Percentiles rank a stretch among this genome's conserved stretches.
phyloP scores from a whole-genome alignment of 768 basidiomycete species.

The Xerocomus brunneocitrinus region DNA sequence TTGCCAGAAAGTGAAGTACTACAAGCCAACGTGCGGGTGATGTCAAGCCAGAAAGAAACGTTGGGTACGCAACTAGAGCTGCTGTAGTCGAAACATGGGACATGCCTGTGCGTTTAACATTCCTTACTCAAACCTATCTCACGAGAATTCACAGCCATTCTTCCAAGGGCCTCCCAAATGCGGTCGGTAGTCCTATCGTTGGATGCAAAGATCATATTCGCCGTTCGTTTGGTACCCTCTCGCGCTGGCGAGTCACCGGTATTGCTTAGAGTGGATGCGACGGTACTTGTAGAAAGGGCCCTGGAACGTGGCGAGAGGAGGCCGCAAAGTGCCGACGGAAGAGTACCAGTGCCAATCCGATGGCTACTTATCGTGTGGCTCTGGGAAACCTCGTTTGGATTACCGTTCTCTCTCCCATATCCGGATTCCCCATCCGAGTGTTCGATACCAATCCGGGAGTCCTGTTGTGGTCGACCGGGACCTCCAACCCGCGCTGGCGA shows the following conservation, averaged over 20 bases:
- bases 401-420: slow-evolving; percentile 3
- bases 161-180: slow-evolving; percentile 21
- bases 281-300: slow-evolving; percentile 22
- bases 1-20: too few relatives aligned
- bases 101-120: background rate
- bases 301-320: slow-evolving; percentile 15
- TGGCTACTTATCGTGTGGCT: background rate
- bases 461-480: background rate
- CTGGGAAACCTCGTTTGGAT: background rate
- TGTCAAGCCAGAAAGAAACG: background rate
- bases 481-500: background rate
- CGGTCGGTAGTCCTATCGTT: slow-evolving; percentile 5
- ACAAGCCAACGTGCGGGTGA: background rate
- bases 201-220: background rate
- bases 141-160: slow-evolving; percentile 22
- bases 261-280: slow-evolving; percentile 6
- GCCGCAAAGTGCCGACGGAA: slow-evolving; percentile 7
- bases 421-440: background rate
- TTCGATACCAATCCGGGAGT: background rate
- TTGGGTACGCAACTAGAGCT: background rate
- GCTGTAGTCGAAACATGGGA: background rate
- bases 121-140: background rate
- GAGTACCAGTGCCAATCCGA: background rate
- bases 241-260: background rate
- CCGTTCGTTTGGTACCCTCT: background rate